Evolutionary conservation across 2,329 filamentous ascomycete species (phyloP).

Genomic region (Aphanoascus verrucosus): DNA sequence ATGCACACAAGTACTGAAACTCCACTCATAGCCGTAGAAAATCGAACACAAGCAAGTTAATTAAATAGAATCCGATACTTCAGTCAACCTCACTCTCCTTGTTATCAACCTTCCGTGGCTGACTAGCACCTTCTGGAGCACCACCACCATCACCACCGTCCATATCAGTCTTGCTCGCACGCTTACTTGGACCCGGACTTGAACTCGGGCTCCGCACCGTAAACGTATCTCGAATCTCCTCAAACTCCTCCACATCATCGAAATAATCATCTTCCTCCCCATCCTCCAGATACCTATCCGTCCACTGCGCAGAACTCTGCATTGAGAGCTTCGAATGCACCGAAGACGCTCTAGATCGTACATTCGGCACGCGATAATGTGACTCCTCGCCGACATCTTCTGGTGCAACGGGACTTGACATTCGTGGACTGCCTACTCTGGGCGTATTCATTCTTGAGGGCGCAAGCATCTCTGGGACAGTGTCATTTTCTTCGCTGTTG

Average conservation of each 20-base stretch:
- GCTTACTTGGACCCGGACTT: conserved; percentile 1
- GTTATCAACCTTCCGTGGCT: no score
- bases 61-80: no score
- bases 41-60: no score
- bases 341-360: conserved; percentile 8
- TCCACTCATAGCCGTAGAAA: no score
- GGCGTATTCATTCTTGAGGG: not conserved
- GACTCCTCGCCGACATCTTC: not conserved
- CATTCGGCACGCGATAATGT: not conserved
- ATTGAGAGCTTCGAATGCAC: conserved; percentile 13
- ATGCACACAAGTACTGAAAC: no score
- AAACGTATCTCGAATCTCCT: not conserved
- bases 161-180: not conserved
- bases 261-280: conserved; percentile 11
- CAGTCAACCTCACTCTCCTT: not conserved
- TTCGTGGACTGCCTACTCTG: not conserved
- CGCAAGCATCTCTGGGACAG: conserved; percentile 6
- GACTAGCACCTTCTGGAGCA: not conserved
- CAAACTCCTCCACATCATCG: conserved; percentile 9
- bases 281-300: conserved; percentile 17
- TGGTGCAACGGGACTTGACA: conserved; percentile 1
- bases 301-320: conserved; percentile 16
- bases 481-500: conserved; percentile 8
- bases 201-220: not conserved
- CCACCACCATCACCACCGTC: not conserved